phyloP scores from a whole-genome alignment of 768 basidiomycete genomes.

The Inosperma sp. region DNA sequence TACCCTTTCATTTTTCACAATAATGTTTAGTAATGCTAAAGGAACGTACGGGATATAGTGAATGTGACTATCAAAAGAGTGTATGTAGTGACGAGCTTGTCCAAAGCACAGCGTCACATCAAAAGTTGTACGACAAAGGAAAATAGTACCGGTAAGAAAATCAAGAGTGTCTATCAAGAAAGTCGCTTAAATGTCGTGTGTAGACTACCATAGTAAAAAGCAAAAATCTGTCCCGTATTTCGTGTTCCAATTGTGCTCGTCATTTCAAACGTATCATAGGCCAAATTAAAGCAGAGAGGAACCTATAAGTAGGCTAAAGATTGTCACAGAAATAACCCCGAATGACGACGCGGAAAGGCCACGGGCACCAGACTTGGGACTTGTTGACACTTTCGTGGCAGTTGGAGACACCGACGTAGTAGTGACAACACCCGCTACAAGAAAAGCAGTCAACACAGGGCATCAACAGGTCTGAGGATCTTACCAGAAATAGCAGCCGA shows the following conservation, averaged over 20 bases:
- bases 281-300: constrained; percentile 1
- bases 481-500: constrained; percentile 19
- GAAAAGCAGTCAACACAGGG: not conserved
- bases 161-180: not conserved
- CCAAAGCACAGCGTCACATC: not conserved
- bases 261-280: not conserved
- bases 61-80: not conserved
- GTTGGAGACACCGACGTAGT: constrained; percentile 12
- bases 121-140: not conserved
- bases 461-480: not conserved
- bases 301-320: not conserved
- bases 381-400: not conserved
- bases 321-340: not conserved
- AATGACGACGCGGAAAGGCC: not conserved
- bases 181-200: not conserved
- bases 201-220: not conserved
- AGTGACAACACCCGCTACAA: constrained; percentile 13
- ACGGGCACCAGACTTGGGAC: not conserved
- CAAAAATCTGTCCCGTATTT: not conserved
- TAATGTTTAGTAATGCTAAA: no score
- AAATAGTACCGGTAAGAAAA: not conserved
- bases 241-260: not conserved
- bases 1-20: no score
- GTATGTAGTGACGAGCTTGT: not conserved
- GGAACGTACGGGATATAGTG: no score